Evolutionary conservation across 352 stramenopile species (phyloP).

Genomic region (Poterioochromonas sp.): DNA sequence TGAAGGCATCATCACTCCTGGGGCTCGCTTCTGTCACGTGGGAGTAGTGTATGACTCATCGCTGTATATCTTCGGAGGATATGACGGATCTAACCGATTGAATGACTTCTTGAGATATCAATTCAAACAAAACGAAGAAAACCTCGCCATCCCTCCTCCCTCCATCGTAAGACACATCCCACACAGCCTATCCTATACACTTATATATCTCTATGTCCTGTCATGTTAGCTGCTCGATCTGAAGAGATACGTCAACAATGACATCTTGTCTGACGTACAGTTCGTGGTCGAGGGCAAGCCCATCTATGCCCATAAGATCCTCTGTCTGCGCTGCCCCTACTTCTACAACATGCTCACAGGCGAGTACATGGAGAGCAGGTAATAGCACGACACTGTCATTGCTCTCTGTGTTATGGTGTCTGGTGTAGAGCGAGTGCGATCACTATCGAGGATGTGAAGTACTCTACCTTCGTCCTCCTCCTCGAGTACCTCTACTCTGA

Average conservation of each 20-base stretch:
- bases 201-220: background rate
- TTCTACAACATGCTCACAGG: conserved; percentile 62
- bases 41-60: conserved; percentile 76
- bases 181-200: background rate
- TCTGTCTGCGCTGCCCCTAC: conserved; percentile 48
- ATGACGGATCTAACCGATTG: conserved; percentile 84
- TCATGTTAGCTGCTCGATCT: conserved; percentile 15
- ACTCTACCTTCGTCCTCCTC: conserved; percentile 57
- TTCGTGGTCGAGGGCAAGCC: conserved; percentile 60
- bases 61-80: conserved; percentile 86
- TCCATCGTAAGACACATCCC: conserved; percentile 16
- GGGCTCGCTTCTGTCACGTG: conserved; percentile 91
- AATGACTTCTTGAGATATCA: conserved; percentile 88
- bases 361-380: conserved; percentile 46
- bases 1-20: conserved; percentile 51
- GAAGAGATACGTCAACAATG: conserved; percentile 1
- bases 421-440: background rate
- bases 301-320: conserved; percentile 60
- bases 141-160: background rate
- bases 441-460: conserved; percentile 19
- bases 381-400: background rate
- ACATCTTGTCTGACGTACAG: background rate
- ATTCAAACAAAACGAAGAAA: conserved; percentile 48
- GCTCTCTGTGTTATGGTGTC: conserved; percentile 5
- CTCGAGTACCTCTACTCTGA: conserved; percentile 76